phyloP scores from a whole-genome alignment of 345 rosid species.

The Trapa incisa region DNA sequence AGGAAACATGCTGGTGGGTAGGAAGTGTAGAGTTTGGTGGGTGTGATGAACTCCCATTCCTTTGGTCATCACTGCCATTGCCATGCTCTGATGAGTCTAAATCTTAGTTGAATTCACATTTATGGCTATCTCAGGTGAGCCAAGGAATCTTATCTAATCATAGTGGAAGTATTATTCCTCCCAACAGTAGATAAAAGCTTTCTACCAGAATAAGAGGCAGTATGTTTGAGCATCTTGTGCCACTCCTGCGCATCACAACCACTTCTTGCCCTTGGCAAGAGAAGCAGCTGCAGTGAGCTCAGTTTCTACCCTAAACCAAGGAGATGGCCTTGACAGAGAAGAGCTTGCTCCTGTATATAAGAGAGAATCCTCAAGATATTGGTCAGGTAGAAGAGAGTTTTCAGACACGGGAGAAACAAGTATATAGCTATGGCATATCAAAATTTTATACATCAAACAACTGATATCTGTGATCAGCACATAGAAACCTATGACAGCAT shows the following conservation, averaged over 20 bases:
- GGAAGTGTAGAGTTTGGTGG: conserved; percentile 1
- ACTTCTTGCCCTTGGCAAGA: too few relatives aligned
- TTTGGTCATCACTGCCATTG: background rate
- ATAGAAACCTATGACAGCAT: background rate
- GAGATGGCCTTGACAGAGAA: too few relatives aligned
- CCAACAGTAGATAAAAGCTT: too few relatives aligned
- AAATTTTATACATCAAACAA: background rate
- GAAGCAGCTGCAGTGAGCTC: too few relatives aligned
- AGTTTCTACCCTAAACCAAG: too few relatives aligned
- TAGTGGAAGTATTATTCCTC: too few relatives aligned
- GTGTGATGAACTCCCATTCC: background rate
- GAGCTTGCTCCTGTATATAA: background rate
- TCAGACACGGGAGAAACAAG: background rate
- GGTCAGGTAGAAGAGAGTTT: background rate
- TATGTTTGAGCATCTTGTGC: too few relatives aligned
- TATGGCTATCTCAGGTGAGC: background rate
- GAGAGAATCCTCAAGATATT: background rate
- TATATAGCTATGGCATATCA: background rate
- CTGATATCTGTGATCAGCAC: conserved; percentile 4
- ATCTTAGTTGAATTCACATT: background rate
- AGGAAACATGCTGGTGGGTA: background rate
- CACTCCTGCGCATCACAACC: too few relatives aligned
- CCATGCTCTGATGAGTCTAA: background rate
- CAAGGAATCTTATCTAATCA: too few relatives aligned
- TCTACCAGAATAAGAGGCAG: too few relatives aligned